Base-by-base conservation (phyloP, 108 stramenopile species). In the Skeletonema marinoi region DNA sequence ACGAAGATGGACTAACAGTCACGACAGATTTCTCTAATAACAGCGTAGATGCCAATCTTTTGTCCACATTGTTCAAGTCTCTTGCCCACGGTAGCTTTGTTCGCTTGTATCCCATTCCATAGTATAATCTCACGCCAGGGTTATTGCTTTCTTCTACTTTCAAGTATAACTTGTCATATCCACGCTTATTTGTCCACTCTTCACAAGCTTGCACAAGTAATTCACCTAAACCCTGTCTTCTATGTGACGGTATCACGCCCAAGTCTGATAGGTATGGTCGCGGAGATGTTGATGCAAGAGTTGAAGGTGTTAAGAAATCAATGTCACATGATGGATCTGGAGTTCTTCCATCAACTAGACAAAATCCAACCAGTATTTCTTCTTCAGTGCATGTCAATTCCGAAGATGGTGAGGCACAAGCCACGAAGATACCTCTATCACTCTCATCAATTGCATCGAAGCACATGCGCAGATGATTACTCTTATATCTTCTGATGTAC, bases 261-360 rank as follows among this genome's bases (percentile, higher is more conserved):
- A 81, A 67, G 65, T 81, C 80, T 21, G 73, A 70, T 21, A 81
- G 63, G 65, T 81, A 81, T 21, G 80, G 80, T 32, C 80, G 65
- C n/a, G 80, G 80, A 58, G 73, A 70, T n/a, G 67, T 70, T 36
- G 36, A 36, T 58, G 73, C 80, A 13, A 81, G 14, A 16, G 80
- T 81, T 21, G 68, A 56, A 6, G 68, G 68, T 41, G 80, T 81
- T 7, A 81, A 17, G 65, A 70, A 81, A 58, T 81, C 80, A 32
- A 74, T n/a, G 44, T 66, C 70, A 30, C 48, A 70, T 13, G 80
- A 81, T n/a, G 73, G 39, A 59, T 81, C 80, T 3, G 73, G 67
- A 29, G 67, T 2, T 4, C 80, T 65, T 13, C 80, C 80, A 30
- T 81, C 80, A 4, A 81, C 73, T 19, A 73, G 58, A 41, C 80